Evolutionary conservation across 768 basidiomycete genomes (phyloP).

Genomic region (Phylloporus rhodoxanthus): DNA sequence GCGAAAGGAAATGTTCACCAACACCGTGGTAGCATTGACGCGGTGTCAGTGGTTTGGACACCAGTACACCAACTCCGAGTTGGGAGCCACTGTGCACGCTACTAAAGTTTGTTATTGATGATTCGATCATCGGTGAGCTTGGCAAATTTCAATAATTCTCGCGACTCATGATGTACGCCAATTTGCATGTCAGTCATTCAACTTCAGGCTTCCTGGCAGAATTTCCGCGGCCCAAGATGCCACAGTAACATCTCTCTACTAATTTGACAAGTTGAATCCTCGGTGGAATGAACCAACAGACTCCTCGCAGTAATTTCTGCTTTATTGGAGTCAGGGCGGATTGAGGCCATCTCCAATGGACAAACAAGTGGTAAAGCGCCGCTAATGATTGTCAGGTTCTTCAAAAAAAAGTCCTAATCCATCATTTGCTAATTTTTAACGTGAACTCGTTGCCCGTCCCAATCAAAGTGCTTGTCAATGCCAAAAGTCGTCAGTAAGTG

Average conservation of each 20-base stretch:
- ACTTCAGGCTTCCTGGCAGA: background rate
- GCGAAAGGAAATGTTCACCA: background rate
- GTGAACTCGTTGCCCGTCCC: background rate
- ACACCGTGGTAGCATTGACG: background rate
- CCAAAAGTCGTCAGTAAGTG: constrained; percentile 15
- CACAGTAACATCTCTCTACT: too few relatives aligned
- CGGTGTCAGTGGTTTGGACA: background rate
- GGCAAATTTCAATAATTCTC: background rate
- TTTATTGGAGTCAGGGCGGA: background rate
- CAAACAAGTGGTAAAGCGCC: too few relatives aligned
- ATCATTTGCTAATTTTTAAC: background rate
- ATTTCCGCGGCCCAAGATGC: background rate
- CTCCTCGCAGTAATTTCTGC: background rate
- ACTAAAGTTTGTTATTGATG: background rate
- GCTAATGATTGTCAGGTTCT: too few relatives aligned
- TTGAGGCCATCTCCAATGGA: background rate
- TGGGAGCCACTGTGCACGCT: too few relatives aligned
- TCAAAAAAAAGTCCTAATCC: background rate
- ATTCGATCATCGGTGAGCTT: too few relatives aligned
- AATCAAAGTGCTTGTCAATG: background rate
- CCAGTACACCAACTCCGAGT: background rate
- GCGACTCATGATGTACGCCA: background rate
- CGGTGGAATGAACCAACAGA: background rate
- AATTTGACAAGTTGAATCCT: background rate
- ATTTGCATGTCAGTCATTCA: background rate